Evolutionary conservation across 805 yeast species (phyloP), one percentile per base, ranked within the genome.

Genomic region (Saccharomycopsis schoenii): DNA sequence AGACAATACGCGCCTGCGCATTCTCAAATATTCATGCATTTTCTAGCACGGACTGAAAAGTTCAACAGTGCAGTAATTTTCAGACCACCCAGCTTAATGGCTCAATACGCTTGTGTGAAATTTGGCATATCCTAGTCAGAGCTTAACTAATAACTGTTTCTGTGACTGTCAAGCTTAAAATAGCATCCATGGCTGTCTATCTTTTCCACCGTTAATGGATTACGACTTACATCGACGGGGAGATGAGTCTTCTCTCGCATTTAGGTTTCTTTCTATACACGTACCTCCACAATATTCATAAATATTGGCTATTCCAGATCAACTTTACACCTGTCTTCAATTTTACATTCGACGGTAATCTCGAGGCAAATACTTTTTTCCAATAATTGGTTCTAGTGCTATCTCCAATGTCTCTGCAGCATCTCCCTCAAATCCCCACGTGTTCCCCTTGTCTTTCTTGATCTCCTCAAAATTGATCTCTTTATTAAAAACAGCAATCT

Each of bases 391-490:
- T 66, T 77, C 82, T 60, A 89, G 73, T 2, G 90, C 91, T 29
- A 70, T 57, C 0, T 96, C 96, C 19, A 89, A 74, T 73, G 82
- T 75, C 57, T 80, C 80, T 0, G 92, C 85, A 0, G 96, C 92
- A 69, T 89, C 94, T 0, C 97, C 97, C 60, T 77, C 71, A 68
- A 89, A 88, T 41, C 85, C 86, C 91, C 92, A 89, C 14, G 79
- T 76, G 3, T 71, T 77, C 5, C 68, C 69, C 15, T 72, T 72
- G 11, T 74, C 79, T 43, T 74, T 73, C 0, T 80, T 78, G 0
- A 72, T 66, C 36, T 77, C 67, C 10, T 77, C 76, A 12, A 72
- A 74, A 25, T 77, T 77, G 21, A 80, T 78, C 57, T 84, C 90
- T 0, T 85, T 86, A 69, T 91, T 89, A 73, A 91, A 91, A 0